These are phyloP conservation scores for Plasmodium coatneyi DNA, from an alignment of 169 alveolate species.

Conservation along the genomic window DNA sequence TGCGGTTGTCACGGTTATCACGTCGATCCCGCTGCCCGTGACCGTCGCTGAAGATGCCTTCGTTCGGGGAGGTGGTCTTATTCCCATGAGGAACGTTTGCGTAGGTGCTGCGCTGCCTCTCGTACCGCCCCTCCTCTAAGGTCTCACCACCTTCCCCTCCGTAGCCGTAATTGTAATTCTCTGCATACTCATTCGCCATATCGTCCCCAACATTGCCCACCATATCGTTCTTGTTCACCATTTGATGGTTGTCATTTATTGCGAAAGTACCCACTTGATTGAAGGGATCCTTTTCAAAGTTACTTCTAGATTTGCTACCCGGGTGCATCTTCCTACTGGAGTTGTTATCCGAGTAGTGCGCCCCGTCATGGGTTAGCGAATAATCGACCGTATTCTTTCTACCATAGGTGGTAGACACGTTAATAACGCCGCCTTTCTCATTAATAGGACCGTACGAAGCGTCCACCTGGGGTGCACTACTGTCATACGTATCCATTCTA, in stretches of 20 bases:
- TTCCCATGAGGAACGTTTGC: background rate
- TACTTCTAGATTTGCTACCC: background rate
- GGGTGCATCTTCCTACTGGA: background rate
- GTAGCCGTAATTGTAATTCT: background rate
- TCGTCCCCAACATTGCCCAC: background rate
- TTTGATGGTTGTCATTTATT: background rate
- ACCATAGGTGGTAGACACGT: background rate
- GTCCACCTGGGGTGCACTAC: background rate
- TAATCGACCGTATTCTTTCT: background rate
- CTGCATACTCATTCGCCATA: background rate
- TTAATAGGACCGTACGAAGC: background rate
- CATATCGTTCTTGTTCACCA: background rate
- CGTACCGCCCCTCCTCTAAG: background rate
- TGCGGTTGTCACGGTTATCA: background rate
- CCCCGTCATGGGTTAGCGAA: constrained; percentile 2
- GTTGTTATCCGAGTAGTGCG: background rate
- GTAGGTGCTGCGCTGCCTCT: background rate
- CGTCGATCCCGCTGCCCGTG: background rate
- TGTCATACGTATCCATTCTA: background rate
- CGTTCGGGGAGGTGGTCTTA: background rate
- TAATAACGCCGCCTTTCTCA: constrained; percentile 10
- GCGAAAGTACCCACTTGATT: background rate
- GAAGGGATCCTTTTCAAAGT: constrained; percentile 28
- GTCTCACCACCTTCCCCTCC: background rate
- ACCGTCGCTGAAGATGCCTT: background rate